These are phyloP conservation scores for Glaciozyma antarctica DNA, from an alignment of 768 basidiomycete species.

Conservation along the genomic window DNA sequence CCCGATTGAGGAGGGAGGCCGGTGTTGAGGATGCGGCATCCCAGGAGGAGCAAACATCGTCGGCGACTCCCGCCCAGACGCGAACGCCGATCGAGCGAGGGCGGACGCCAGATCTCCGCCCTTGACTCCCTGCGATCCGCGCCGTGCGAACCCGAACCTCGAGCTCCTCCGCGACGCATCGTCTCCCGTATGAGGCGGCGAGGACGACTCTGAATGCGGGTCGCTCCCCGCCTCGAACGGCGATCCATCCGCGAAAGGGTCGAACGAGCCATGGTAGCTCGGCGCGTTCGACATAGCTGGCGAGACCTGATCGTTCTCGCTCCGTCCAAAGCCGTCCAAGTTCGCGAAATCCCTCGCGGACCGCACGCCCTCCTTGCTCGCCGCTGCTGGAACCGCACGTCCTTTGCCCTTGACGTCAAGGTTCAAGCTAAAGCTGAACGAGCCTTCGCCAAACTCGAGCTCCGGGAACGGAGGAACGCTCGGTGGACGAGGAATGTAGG, in stretches of 20 bases:
- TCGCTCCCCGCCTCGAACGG: background rate
- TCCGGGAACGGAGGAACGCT: slow-evolving; percentile 58
- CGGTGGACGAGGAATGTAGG: slow-evolving; percentile 8
- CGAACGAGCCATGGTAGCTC: slow-evolving; percentile 35
- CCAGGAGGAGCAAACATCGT: slow-evolving; percentile 1
- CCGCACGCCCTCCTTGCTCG: background rate
- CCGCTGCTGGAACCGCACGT: background rate
- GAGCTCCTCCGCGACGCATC: slow-evolving; percentile 30
- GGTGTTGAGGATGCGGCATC: slow-evolving; percentile 8
- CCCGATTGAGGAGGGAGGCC: background rate
- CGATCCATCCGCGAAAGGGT: slow-evolving; percentile 33
- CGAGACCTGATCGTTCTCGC: background rate
- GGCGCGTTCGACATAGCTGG: slow-evolving; percentile 1
- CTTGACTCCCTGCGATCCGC: slow-evolving; percentile 5
- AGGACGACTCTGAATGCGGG: slow-evolving; percentile 1
- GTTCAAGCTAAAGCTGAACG: slow-evolving; percentile 71
- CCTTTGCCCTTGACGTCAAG: slow-evolving; percentile 31
- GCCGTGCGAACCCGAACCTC: slow-evolving; percentile 34
- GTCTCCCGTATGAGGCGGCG: slow-evolving; percentile 25
- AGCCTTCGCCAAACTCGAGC: slow-evolving; percentile 69
- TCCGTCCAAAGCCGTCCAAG: background rate
- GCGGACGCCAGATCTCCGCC: slow-evolving; percentile 8
- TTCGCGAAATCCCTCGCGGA: background rate
- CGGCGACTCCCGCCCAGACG: slow-evolving; percentile 5
- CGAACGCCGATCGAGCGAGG: slow-evolving; percentile 12